Evolutionary conservation across 805 yeast species (phyloP).

Genomic region (Kodamaea hsintzibuensis): DNA sequence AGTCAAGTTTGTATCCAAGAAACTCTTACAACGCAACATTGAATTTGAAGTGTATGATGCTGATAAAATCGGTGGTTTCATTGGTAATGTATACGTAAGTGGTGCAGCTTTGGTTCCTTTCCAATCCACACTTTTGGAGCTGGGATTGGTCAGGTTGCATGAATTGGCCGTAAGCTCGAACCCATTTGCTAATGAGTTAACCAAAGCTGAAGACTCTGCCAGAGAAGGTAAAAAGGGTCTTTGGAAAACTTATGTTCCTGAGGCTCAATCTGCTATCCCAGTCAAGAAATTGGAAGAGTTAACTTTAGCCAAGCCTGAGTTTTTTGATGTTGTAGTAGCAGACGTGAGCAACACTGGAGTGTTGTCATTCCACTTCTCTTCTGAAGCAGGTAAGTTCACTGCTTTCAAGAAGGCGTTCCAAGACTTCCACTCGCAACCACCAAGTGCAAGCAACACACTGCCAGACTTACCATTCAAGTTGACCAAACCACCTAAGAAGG

Average conservation of each 20-base stretch:
- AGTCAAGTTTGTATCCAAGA: slow-evolving; percentile 51
- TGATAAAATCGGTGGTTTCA: slow-evolving; percentile 80
- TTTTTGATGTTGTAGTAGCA: slow-evolving; percentile 55
- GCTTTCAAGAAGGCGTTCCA: slow-evolving; percentile 50
- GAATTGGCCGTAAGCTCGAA: slow-evolving; percentile 63
- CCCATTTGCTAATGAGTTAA: slow-evolving; percentile 52
- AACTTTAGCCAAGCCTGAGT: slow-evolving; percentile 38
- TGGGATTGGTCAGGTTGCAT: slow-evolving; percentile 67
- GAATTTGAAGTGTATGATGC: slow-evolving; percentile 65
- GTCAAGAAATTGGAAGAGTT: slow-evolving; percentile 20
- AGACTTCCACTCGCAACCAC: slow-evolving; percentile 39
- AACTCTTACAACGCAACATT: slow-evolving; percentile 71
- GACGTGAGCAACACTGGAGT: slow-evolving; percentile 46
- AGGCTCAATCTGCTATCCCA: slow-evolving; percentile 25
- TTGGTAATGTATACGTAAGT: slow-evolving; percentile 60
- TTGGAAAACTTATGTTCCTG: slow-evolving; percentile 61
- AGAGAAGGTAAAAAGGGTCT: slow-evolving; percentile 55
- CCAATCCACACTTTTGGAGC: slow-evolving; percentile 55
- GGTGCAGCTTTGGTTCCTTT: slow-evolving; percentile 52
- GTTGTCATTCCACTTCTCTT: slow-evolving; percentile 46
- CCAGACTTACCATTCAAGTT: slow-evolving; percentile 42
- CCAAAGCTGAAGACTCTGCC: slow-evolving; percentile 65
- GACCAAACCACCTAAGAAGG: slow-evolving; percentile 48
- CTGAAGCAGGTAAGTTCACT: slow-evolving; percentile 37
- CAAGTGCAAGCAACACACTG: slow-evolving; percentile 38